Conservation (phyloP, 129 eudicot species). For the Flaveria robusta region DNA sequence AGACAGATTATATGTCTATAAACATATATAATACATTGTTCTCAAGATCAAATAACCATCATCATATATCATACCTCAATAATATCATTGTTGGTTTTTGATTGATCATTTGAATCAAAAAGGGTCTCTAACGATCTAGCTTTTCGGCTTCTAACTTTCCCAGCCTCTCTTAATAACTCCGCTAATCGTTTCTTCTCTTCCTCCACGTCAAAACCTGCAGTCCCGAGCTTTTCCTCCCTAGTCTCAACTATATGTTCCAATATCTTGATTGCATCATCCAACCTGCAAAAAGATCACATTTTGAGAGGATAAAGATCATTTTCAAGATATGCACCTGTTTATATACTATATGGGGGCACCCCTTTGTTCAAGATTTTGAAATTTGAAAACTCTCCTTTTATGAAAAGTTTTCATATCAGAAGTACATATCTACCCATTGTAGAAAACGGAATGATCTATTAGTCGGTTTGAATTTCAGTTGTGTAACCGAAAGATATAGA, state of each 20-base stretch:
- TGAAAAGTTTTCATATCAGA: neutral
- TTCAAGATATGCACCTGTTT: neutral
- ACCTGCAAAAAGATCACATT: constrained; percentile 32
- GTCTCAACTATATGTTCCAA: constrained; percentile 43
- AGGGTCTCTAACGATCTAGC: constrained; percentile 34
- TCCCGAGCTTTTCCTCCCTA: constrained; percentile 44
- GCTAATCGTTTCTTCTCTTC: constrained; percentile 41
- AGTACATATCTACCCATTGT: neutral
- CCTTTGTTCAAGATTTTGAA: constrained; percentile 3
- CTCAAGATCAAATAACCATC: neutral
- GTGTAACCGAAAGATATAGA: neutral
- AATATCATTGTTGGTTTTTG: constrained; percentile 22
- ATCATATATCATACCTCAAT: constrained; percentile 31
- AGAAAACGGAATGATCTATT: neutral
- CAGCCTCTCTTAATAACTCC: constrained; percentile 36
- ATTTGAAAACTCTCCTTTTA: neutral
- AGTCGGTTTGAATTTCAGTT: neutral
- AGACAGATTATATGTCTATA: constrained; percentile 17
- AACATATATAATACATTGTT: constrained; percentile 27
- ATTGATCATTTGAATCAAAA: constrained; percentile 29
- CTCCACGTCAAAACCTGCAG: constrained; percentile 34
- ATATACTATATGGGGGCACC: too few species aligned
- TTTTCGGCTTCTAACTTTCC: constrained; percentile 36
- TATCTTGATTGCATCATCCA: constrained; percentile 41
- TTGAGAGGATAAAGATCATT: neutral